phyloP scores from a whole-genome alignment of 2,329 filamentous ascomycete genomes.

The Colletotrichum sp. region DNA sequence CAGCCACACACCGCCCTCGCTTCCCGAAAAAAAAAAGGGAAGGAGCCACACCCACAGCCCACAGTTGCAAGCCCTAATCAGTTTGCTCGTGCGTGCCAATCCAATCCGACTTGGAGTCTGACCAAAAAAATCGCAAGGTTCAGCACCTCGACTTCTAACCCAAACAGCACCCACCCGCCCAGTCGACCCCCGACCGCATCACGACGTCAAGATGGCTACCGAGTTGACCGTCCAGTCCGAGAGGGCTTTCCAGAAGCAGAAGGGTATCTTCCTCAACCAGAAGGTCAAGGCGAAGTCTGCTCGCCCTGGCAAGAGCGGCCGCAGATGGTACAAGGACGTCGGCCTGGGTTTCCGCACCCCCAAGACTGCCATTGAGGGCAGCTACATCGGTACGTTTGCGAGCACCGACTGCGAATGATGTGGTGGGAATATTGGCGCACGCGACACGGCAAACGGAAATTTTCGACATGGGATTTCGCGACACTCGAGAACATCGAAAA shows the following conservation, averaged over 20 bases:
- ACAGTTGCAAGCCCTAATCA: background rate
- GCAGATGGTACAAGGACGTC: constrained; percentile 98
- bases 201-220: constrained; percentile 78
- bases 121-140: constrained; percentile 13
- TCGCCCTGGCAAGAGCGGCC: constrained; percentile 88
- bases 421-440: background rate
- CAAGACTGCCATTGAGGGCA: constrained; percentile 97
- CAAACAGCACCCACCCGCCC: constrained; percentile 22
- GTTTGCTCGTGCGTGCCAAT: background rate
- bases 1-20: background rate
- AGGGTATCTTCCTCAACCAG: constrained; percentile 99
- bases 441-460: background rate
- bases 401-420: background rate
- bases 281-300: constrained; percentile 88
- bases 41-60: background rate
- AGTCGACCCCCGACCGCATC: constrained; percentile 20
- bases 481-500: background rate
- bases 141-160: constrained; percentile 15
- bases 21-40: background rate
- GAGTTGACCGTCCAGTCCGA: constrained; percentile 99
- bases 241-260: constrained; percentile 99
- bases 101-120: background rate
- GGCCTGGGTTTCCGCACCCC: constrained; percentile 99
- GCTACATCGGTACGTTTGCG: constrained; percentile 90
- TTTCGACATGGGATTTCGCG: background rate